Evolutionary conservation across 2,329 filamentous ascomycete species (phyloP).

Genomic region (Talaromyces amestolkiae): DNA sequence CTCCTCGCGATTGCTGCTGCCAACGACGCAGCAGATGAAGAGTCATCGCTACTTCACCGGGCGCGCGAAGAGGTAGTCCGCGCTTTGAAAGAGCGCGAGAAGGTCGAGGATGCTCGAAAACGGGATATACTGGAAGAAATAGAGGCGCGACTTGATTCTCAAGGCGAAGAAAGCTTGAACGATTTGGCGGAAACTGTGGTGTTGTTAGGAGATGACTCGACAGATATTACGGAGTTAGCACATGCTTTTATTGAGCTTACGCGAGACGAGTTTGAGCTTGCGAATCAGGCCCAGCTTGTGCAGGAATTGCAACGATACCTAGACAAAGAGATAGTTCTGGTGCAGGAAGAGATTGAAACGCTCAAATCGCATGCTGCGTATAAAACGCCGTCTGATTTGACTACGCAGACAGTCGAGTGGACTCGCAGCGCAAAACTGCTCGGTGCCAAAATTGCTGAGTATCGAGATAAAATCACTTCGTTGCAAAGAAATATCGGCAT

Average conservation of each 20-base stretch:
- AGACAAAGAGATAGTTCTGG: conserved; percentile 47
- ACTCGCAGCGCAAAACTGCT: conserved; percentile 68
- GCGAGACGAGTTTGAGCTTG: conserved; percentile 49
- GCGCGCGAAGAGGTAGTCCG: conserved; percentile 38
- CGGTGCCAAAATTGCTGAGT: conserved; percentile 64
- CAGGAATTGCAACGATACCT: conserved; percentile 58
- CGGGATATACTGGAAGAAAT: conserved; percentile 53
- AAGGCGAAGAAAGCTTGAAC: conserved; percentile 57
- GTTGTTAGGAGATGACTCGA: conserved; percentile 51
- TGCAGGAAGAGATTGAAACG: conserved; percentile 31
- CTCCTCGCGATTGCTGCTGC: conserved; percentile 70
- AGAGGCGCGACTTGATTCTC: conserved; percentile 52
- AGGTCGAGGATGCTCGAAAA: conserved; percentile 32
- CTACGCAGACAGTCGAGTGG: conserved; percentile 70
- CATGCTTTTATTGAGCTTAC: conserved; percentile 57
- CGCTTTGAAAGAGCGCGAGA: conserved; percentile 32
- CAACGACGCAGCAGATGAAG: conserved; percentile 66
- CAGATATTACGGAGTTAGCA: conserved; percentile 52
- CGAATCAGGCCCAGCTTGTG: conserved; percentile 58
- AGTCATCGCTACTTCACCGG: conserved; percentile 35
- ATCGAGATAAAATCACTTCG: conserved; percentile 54
- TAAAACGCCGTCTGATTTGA: conserved; percentile 57
- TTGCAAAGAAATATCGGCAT: conserved; percentile 33
- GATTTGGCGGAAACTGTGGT: conserved; percentile 56
- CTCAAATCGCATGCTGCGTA: conserved; percentile 43